Evolutionary conservation across 495 filamentous ascomycete genomes (phyloP), one percentile per base, ranked within the genome.

Genomic region (Penicillium parvum): DNA sequence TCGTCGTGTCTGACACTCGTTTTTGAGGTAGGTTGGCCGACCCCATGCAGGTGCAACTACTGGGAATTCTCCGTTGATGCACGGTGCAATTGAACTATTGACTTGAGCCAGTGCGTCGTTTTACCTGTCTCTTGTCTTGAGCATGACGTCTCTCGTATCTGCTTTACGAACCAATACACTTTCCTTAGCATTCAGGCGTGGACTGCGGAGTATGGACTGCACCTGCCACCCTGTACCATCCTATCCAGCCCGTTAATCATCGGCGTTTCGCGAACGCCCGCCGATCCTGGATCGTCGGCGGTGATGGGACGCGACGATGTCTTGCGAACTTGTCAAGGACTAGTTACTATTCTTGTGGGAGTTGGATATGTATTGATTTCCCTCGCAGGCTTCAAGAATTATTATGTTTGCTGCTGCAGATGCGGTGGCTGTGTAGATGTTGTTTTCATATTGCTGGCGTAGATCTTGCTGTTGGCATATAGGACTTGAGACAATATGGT

Each of bases 11-110:
- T 38, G 7, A 22, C 34, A 35, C 42, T 18, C 5, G 25, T n/a
- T 29, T 26, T 4, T 4, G 28, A 26, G 46, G 46, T 49, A 49
- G 39, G 46, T 49, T 14, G 19, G 15, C 46, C 46, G 46, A 49
- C n/a, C n/a, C n/a, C n/a, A 10, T 18, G n/a, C n/a, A n/a, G n/a
- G n/a, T n/a, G n/a, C n/a, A n/a, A n/a, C n/a, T n/a, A n/a, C n/a
- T n/a, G n/a, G n/a, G n/a, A n/a, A n/a, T n/a, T n/a, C n/a, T n/a
- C n/a, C n/a, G n/a, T n/a, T n/a, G n/a, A n/a, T n/a, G n/a, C n/a
- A n/a, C n/a, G n/a, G n/a, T n/a, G n/a, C n/a, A n/a, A n/a, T n/a
- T n/a, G n/a, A n/a, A n/a, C n/a, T n/a, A n/a, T n/a, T n/a, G n/a
- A n/a, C n/a, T n/a, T n/a, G n/a, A n/a, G n/a, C n/a, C n/a, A n/a